A percentile compares a stretch with the other conserved stretches of the same genome.
phyloP scores from a whole-genome alignment of 192 early-diverging fungal species.

The Dimargaris xerosporica region DNA sequence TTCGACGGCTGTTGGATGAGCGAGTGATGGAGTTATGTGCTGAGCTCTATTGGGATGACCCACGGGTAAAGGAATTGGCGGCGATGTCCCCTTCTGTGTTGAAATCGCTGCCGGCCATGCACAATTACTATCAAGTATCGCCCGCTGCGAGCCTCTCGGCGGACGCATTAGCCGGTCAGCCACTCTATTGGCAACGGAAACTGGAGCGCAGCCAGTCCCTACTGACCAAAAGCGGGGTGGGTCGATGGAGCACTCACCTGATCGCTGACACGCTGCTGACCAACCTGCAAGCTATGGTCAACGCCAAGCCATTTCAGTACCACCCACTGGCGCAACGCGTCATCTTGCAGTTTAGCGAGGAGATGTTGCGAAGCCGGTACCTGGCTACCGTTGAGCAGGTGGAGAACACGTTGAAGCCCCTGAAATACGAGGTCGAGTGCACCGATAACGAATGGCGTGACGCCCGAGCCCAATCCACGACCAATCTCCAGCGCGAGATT shows the following conservation, averaged over 20 bases:
- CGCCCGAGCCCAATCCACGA: slow-evolving; percentile 63
- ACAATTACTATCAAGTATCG: slow-evolving; percentile 4
- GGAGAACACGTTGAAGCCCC: slow-evolving; percentile 97
- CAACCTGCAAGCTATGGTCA: slow-evolving; percentile 66
- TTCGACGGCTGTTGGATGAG: slow-evolving; percentile 82
- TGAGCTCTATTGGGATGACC: slow-evolving; percentile 84
- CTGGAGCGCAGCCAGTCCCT: slow-evolving; percentile 67
- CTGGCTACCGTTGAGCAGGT: slow-evolving; percentile 88
- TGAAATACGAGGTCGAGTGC: slow-evolving; percentile 94
- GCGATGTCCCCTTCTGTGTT: slow-evolving; percentile 27
- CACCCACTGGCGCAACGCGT: slow-evolving; percentile 67
- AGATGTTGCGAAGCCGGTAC: slow-evolving; percentile 75
- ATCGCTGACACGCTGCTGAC: slow-evolving; percentile 75
- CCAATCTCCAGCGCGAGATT: slow-evolving; percentile 67
- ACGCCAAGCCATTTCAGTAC: slow-evolving; percentile 69
- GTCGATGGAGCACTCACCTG: slow-evolving; percentile 77
- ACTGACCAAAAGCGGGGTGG: slow-evolving; percentile 89
- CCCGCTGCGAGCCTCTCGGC: slow-evolving; percentile 12
- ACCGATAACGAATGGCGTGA: slow-evolving; percentile 86
- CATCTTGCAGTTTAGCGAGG: slow-evolving; percentile 69
- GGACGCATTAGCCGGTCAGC: not conserved
- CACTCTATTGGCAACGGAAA: slow-evolving; percentile 67
- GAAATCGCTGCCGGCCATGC: not conserved
- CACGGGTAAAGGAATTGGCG: slow-evolving; percentile 46
- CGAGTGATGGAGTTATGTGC: slow-evolving; percentile 79